Evolutionary conservation across 2,329 filamentous ascomycete species (phyloP).

Genomic region (Leptographium lundbergii): DNA sequence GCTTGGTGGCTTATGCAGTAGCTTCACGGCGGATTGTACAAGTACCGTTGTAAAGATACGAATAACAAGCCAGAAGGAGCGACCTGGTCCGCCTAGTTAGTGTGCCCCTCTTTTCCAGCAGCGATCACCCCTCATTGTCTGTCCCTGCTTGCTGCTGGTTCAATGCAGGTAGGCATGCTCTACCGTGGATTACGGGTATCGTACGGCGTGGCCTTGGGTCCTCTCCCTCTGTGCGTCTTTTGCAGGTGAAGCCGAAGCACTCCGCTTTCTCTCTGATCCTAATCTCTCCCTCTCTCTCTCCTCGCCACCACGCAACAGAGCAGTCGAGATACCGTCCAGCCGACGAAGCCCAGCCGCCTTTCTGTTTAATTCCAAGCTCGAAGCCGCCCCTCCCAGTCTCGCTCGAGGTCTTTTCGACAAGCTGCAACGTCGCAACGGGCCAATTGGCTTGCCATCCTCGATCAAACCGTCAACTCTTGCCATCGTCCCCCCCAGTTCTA

Average conservation of each 20-base stretch:
- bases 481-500: neutral
- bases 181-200: neutral
- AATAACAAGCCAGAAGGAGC: neutral
- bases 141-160: neutral
- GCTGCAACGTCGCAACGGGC: neutral
- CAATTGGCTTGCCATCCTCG: neutral
- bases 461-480: neutral
- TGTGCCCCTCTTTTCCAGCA: neutral
- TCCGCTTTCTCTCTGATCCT: conserved; percentile 3
- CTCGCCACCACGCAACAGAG: neutral
- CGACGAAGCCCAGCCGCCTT: neutral
- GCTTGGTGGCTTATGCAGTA: neutral
- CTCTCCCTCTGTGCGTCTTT: conserved; percentile 8
- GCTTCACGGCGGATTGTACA: neutral
- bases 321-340: neutral
- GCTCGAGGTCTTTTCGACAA: neutral
- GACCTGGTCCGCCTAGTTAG: neutral
- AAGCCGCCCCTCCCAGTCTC: neutral
- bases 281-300: neutral
- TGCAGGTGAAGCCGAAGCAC: conserved; percentile 8
- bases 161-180: neutral
- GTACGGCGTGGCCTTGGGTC: neutral
- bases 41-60: neutral
- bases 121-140: neutral
- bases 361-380: neutral